These are phyloP conservation scores for Cryptosporidium tyzzeri DNA, from an alignment of 169 alveolate genomes.

Conservation along the genomic window DNA sequence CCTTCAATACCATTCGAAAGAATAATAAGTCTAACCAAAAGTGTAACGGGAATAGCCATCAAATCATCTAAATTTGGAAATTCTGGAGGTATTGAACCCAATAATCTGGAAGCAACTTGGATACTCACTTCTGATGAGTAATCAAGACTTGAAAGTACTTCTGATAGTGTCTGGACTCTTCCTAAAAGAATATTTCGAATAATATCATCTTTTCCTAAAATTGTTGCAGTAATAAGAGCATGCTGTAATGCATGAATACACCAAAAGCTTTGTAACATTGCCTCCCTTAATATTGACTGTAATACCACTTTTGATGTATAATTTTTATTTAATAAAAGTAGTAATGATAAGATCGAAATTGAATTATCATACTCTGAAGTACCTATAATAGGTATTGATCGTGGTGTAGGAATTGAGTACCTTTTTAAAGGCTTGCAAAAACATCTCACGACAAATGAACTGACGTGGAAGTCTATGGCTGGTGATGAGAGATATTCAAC, in stretches of 20 bases:
- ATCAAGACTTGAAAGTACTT: constrained; percentile 48
- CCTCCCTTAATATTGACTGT: constrained; percentile 55
- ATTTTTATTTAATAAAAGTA: constrained; percentile 31
- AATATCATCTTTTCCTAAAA: constrained; percentile 49
- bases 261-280: constrained; percentile 76
- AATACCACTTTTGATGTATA: constrained; percentile 52
- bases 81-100: constrained; percentile 70
- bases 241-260: constrained; percentile 69
- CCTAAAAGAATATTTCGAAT: constrained; percentile 48
- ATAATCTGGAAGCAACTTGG: constrained; percentile 34
- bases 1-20: constrained; percentile 15
- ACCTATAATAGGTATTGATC: constrained; percentile 66
- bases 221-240: constrained; percentile 67
- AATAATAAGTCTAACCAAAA: constrained; percentile 42
- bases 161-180: constrained; percentile 65
- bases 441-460: constrained; percentile 40
- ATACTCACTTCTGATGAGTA: constrained; percentile 47
- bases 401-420: constrained; percentile 33
- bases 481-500: constrained; percentile 58
- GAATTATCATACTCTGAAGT: constrained; percentile 50
- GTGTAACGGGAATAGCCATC: constrained; percentile 49
- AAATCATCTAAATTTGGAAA: constrained; percentile 69
- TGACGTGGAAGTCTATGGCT: constrained; percentile 15
- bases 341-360: constrained; percentile 36
- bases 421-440: constrained; percentile 55